Evolutionary conservation across 805 yeast species (phyloP), one percentile per base, ranked within the genome.

Genomic region (Spathaspora girioi): DNA sequence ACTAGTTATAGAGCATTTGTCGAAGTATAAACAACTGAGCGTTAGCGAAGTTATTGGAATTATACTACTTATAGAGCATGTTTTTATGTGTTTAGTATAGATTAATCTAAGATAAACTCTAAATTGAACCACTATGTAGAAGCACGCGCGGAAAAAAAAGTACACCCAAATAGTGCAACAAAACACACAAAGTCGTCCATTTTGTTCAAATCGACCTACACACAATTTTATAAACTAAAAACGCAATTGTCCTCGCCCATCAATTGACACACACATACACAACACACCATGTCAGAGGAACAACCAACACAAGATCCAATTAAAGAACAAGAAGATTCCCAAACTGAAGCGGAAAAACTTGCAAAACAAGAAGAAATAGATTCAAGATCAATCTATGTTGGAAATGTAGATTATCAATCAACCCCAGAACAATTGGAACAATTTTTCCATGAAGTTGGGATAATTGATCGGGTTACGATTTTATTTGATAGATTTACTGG

Each of bases 1-100:
- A 87, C 92, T 41, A 77, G 92, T 32, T 94, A 92, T 73, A 86
- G 97, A 71, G 98, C 99, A 5, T 89, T 86, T 67, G 89, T 86
- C 59, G 96, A 89, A 72, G 86, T 84, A 45, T 52, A 60, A 17
- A 31, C 26, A 23, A 4, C 26, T 31, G 18, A 42, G 32, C 32
- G 14, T 5, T 29, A 10, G 11, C 14, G 11, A 29, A 29, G 14
- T 23, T 23, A 6, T 23, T 23, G 6, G 26, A 23, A 3, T 6
- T 23, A 6, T 23, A 23, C 26, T 23, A 23, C n/a, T 23, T 23
- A 23, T 23, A 23, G 26, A 23, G 6, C 26, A 23, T 6, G 26
- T 23, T 23, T 23, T 6, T 23, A 23, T 23, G 26, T 23, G 26
- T 23, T 23, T 23, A 23, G 26, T 23, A 23, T 23, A 23, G 26